Evolutionary conservation across 306 rosid genomes (phyloP).

Genomic region (Malus asiatica): DNA sequence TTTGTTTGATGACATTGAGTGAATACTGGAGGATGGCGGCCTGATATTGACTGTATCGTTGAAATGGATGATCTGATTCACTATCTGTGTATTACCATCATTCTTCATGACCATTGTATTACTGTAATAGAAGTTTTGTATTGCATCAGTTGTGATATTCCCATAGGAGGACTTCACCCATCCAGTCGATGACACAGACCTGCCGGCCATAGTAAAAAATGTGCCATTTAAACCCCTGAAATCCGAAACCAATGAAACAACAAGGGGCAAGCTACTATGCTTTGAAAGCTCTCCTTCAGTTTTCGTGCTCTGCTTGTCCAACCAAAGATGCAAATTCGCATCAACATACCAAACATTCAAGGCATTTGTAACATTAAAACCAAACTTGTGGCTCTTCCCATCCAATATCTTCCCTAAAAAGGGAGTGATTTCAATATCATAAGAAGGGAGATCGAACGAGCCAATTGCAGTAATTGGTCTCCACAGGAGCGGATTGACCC

Average conservation of each 20-base stretch:
- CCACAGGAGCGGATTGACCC: constrained; percentile 87
- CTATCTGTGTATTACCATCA: constrained; percentile 46
- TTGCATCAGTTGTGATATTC: constrained; percentile 46
- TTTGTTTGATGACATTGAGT: constrained; percentile 32
- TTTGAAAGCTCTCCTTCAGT: constrained; percentile 48
- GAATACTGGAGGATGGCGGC: constrained; percentile 19
- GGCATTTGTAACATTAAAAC: constrained; percentile 74
- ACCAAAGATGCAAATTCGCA: constrained; percentile 90
- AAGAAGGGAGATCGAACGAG: constrained; percentile 75
- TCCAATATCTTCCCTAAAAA: constrained; percentile 57
- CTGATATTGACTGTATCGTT: constrained; percentile 32
- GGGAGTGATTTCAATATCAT: constrained; percentile 84
- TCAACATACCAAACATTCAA: constrained; percentile 77
- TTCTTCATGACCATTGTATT: constrained; percentile 50
- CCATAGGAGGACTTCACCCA: constrained; percentile 77
- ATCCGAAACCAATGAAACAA: constrained; percentile 31
- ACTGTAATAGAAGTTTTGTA: constrained; percentile 43
- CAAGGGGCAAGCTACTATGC: constrained; percentile 38
- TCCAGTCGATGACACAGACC: constrained; percentile 55
- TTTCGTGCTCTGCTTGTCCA: constrained; percentile 43
- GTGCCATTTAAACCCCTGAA: constrained; percentile 62
- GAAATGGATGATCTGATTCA: constrained; percentile 50
- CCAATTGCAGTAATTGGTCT: constrained; percentile 87
- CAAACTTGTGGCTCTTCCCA: constrained; percentile 53
- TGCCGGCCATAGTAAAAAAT: constrained; percentile 42